Base-by-base conservation (phyloP, 164 flowering plant genomes). In the Nelumbo lutea region DNA sequence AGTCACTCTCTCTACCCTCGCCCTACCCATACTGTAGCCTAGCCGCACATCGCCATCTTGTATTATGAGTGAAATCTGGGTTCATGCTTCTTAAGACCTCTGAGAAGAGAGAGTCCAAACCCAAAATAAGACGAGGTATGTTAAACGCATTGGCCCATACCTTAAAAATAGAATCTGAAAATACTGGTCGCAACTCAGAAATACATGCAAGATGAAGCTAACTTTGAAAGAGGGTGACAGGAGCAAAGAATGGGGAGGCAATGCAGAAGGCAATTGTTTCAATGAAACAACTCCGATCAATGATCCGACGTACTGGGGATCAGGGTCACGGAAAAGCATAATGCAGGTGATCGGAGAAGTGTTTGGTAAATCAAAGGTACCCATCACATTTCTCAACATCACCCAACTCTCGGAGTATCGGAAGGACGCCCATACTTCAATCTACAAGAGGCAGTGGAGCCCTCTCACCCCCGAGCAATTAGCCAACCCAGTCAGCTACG, bases 381-480 rank as follows among this genome's bases (percentile, higher is more conserved):
- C 94, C 58, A 81, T 92, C 27, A 80, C 90, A 5, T 79, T 95
- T 27, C 83, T 95, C 56, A 91, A 95, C 82, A 90, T 91, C 53
- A 95, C 97, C 0, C 97, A 88, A 53, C 89, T 95, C 13, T 92
- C 98, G 5, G 83, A 79, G 61, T 95, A 90, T 47, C 70, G 97
- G 1, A 91, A 83, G 69, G 98, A 95, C 40, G 97, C 95, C 0
- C 96, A 95, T 82, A 87, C 96, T 0, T 78, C 90, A 1, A 90
- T 91, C 57, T 89, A 90, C 88, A 92, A 90, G 92, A 88, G 87
- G 86, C 97, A 91, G 27, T 90, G 97, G 97, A 83, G 45, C 27
- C 93, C 92, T 8, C 62, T 88, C 41, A 90, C 88, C 0, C 82
- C 91, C 0, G 87, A 86, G 73, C 96, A 95, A 71, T 2, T 87